phyloP scores from a whole-genome alignment of 805 yeast genomes.

The Isabelozyma gotoi region DNA sequence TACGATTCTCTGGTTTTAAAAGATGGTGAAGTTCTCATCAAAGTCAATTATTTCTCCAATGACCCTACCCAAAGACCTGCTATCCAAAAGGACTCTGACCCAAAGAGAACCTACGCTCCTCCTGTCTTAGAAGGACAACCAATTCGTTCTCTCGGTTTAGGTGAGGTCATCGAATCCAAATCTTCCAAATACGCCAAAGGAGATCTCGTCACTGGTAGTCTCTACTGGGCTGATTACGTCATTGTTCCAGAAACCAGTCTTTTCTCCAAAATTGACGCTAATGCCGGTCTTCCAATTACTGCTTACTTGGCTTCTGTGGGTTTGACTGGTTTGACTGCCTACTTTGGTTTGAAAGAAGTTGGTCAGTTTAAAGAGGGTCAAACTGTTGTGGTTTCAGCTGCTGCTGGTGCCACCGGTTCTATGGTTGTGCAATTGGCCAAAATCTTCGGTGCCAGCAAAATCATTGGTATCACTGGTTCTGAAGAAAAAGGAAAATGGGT shows the following conservation, averaged over 20 bases:
- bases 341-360: constrained; percentile 50
- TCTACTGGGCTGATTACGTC: constrained; percentile 51
- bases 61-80: constrained; percentile 65
- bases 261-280: constrained; percentile 26
- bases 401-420: constrained; percentile 75
- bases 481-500: constrained; percentile 54
- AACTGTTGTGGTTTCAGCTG: constrained; percentile 57
- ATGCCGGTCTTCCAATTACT: constrained; percentile 33
- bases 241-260: constrained; percentile 28
- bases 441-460: constrained; percentile 51
- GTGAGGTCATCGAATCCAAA: constrained; percentile 48
- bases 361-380: constrained; percentile 48
- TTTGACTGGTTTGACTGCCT: constrained; percentile 61
- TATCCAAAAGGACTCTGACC: constrained; percentile 40
- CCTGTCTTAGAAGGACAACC: constrained; percentile 45
- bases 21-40: constrained; percentile 45
- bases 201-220: constrained; percentile 37
- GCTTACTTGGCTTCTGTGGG: constrained; percentile 53
- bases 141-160: constrained; percentile 48
- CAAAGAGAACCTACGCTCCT: constrained; percentile 29
- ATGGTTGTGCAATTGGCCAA: constrained; percentile 57
- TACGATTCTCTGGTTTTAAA: constrained; percentile 13
- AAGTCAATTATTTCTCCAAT: constrained; percentile 48
- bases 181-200: constrained; percentile 41
- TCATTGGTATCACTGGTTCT: constrained; percentile 64